Evolutionary conservation across 352 stramenopile species (phyloP), one percentile per base, ranked within the genome.

Genomic region (Phytophthora tubulina): DNA sequence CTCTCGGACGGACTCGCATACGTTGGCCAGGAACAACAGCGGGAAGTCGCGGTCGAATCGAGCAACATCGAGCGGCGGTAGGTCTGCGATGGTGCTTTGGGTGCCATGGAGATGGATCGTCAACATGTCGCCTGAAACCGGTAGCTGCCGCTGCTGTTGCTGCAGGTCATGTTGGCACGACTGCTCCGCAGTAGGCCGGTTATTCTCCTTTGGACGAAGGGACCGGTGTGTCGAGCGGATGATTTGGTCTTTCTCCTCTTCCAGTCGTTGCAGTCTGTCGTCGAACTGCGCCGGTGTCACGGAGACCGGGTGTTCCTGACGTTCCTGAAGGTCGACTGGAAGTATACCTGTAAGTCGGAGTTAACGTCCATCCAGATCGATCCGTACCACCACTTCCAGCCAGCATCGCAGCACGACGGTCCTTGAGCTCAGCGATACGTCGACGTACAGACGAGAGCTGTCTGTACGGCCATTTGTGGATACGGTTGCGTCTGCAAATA

Each of bases 381-480:
- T 63, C 10, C 66, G 31, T 65, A 68, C 66, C 35, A n/a, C 45
- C 57, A 56, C 11, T 27, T 48, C 41, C 42, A 45, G 32, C 42
- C 3, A 73, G 3, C 33, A 73, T 39, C 10, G n/a, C 42, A 4
- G 49, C 39, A 17, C 36, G 68, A 1, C 36, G 51, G 21, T 67
- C 38, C 14, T 78, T 63, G 2, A 88, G 67, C 6, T 84, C 73
- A 10, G 67, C 44, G 44, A 92, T 90, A 30, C 82, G 82, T 30
- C 80, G 77, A 42, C 70, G 67, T 15, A 93, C 76, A 8, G 85
- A 93, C n/a, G 84, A 76, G 6, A 93, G 51, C 49, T 92, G 80
- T 50, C 88, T 78, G 52, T 88, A 95, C 14, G 88, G 88, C 88
- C 88, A 95, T 52, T 90, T 90, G 27, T 65, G 73, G 59, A 95